Base-by-base conservation (phyloP, 2,329 filamentous ascomycete genomes). In the Arthrobotrys iridis region DNA sequence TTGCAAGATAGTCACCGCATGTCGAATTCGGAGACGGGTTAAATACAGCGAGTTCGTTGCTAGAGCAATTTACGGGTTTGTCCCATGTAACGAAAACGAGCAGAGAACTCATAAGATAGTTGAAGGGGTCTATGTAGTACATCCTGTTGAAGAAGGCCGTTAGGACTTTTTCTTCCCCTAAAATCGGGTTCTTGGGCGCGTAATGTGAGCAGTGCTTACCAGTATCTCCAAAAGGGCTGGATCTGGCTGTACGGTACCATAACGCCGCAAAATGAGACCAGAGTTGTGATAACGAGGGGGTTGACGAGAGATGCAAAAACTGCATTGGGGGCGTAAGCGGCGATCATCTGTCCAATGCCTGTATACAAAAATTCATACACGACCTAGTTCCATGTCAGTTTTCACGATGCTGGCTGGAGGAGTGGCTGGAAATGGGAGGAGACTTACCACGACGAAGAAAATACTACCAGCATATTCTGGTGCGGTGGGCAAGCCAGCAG, bases 241-340 rank as follows among this genome's bases (percentile, higher is more conserved):
- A 93, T 85, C 24, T 85, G 85, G 0, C 79, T 79, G 77, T 89
- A 91, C 0, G 90, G 90, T 0, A 93, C 90, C 3, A 92, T 84
- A 0, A 93, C 89, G 76, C 91, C 91, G 78, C 90, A 93, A 83
- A 93, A 93, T 0, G 86, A 87, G 6, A 92, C 85, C 1, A 92
- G 83, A 41, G 88, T 91, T 24, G 89, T 85, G 82, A 91, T 90
- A 81, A 91, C 90, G 2, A 90, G 80, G 0, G 90, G 90, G 0
- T 91, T 88, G 0, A 91, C 83, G 0, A 91, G 82, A 2, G 87
- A 89, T 0, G 89, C 89, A 15, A 91, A 84, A 2, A 90, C 82
- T 73, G 89, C 88, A 79, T 91, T 91, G 0, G 89, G 89, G 1
- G 87, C 83, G 74, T 90, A 87, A 0, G 90, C 84, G 0, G 89